Evolutionary conservation across 1,284 basidiomycete species (phyloP), one percentile per base, ranked within the genome.

Genomic region (Xanthoconium separans): DNA sequence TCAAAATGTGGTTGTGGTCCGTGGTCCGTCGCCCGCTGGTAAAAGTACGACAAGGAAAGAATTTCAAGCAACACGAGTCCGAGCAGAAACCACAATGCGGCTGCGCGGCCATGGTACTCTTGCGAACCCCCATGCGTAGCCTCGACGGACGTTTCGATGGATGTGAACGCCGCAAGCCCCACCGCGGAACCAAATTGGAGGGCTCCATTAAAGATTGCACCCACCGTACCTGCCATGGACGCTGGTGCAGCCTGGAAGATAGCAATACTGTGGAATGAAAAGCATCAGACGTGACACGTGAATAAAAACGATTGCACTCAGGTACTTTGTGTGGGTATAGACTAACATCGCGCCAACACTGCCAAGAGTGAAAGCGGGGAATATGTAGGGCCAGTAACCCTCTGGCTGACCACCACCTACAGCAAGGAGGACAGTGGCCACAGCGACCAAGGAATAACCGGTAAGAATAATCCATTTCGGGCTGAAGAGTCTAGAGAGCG

Each of bases 161-260:
- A 77, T 12, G 46, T 70, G 27, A 76, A 70, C 5, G 74, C 75
- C 7, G 82, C 75, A 43, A 77, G 67, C 13, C 77, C 77, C 24
- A 78, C 66, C 3, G 81, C 82, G 4, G 74, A 74, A 20, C 82
- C 81, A 48, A 80, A 69, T 62, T 83, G 78, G 0, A 82, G 72
- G 11, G 78, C 78, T 22, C 75, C 73, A 53, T 80, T 80, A 69
- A 82, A 81, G 30, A 83, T 76, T 2, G 82, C 82, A 16, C 80
- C 80, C 3, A 82, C 76, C 1, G 76, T 78, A 42, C 82, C 82
- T 1, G 80, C 73, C 65, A 79, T 75, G 15, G 71, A 68, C 3
- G 77, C 53, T 2, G 81, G 81, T 4, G 74, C 72, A n/a, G 70
- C 72, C 42, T 72, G 74, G 68, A 83, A 77, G 41, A 83, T 74